Evolutionary conservation across 2,329 filamentous ascomycete genomes (phyloP).

Genomic region (Trichoderma asperellum): DNA sequence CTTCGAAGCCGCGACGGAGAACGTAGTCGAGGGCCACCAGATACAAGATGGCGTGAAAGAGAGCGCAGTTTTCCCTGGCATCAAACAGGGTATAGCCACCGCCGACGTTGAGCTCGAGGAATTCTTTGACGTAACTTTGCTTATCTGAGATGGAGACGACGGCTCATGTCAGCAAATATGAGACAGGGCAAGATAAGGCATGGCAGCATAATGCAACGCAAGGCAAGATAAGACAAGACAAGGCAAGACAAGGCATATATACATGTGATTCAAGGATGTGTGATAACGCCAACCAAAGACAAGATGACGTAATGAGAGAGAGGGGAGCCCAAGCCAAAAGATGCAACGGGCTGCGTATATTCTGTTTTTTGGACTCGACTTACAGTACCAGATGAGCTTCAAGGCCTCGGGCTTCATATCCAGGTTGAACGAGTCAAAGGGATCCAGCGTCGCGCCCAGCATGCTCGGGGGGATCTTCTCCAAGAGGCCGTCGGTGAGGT

Average conservation of each 20-base stretch:
- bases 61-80: constrained; percentile 7
- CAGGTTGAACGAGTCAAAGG: constrained; percentile 1
- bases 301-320: background rate
- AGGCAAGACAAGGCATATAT: too few relatives aligned
- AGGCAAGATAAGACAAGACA: too few relatives aligned
- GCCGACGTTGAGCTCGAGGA: constrained; percentile 16
- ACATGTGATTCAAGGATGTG: too few relatives aligned
- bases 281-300: background rate
- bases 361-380: background rate
- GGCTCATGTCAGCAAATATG: background rate
- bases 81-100: constrained; percentile 6
- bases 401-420: constrained; percentile 1
- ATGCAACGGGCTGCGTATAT: too few relatives aligned
- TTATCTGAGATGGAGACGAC: background rate
- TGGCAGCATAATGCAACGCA: background rate
- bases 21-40: constrained; percentile 18
- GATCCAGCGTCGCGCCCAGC: constrained; percentile 7
- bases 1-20: constrained; percentile 4
- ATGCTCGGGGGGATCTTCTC: background rate
- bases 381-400: constrained; percentile 20
- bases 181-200: background rate
- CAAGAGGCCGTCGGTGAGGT: background rate
- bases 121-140: constrained; percentile 6
- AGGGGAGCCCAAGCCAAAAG: background rate
- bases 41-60: constrained; percentile 21